Evolutionary conservation across 306 rosid genomes (phyloP).

Genomic region (Cyamopsis tetragonoloba): DNA sequence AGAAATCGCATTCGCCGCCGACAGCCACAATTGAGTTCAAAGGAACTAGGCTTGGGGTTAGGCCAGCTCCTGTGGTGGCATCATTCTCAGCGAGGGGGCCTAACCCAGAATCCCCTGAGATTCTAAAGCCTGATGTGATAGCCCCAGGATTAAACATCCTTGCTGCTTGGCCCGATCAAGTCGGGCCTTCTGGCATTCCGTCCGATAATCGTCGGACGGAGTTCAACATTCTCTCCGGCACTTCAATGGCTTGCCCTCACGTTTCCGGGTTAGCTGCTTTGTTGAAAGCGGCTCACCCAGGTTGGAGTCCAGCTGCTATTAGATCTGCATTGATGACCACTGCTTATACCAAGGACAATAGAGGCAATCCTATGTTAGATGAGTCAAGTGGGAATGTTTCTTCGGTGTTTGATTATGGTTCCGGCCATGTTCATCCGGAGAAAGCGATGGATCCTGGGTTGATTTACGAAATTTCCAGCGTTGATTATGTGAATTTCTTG

Average conservation of each 20-base stretch:
- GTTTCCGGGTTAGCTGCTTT: conserved; percentile 84
- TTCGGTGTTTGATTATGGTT: conserved; percentile 63
- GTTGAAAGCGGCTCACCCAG: conserved; percentile 88
- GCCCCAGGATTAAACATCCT: conserved; percentile 89
- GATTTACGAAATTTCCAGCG: conserved; percentile 49
- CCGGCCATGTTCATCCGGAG: conserved; percentile 85
- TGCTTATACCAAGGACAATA: conserved; percentile 69
- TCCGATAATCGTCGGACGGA: conserved; percentile 63
- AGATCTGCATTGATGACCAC: conserved; percentile 85
- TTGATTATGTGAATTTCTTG: conserved; percentile 76
- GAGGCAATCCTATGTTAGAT: conserved; percentile 61
- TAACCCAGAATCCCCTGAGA: conserved; percentile 79
- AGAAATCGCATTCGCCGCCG: conserved; percentile 37
- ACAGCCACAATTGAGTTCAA: conserved; percentile 57
- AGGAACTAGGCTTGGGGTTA: conserved; percentile 70
- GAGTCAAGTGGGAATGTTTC: conserved; percentile 85
- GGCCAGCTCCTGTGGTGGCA: conserved; percentile 91
- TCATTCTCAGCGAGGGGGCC: conserved; percentile 90
- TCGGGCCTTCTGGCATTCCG: conserved; percentile 75
- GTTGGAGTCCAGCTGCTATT: conserved; percentile 87
- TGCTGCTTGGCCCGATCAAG: conserved; percentile 92
- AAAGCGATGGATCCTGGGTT: conserved; percentile 88
- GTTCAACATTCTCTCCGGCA: conserved; percentile 81
- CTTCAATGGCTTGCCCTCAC: conserved; percentile 97
- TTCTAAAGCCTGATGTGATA: conserved; percentile 80